Base-by-base conservation (phyloP, 306 rosid species). In the Ochetophila trinervis region DNA sequence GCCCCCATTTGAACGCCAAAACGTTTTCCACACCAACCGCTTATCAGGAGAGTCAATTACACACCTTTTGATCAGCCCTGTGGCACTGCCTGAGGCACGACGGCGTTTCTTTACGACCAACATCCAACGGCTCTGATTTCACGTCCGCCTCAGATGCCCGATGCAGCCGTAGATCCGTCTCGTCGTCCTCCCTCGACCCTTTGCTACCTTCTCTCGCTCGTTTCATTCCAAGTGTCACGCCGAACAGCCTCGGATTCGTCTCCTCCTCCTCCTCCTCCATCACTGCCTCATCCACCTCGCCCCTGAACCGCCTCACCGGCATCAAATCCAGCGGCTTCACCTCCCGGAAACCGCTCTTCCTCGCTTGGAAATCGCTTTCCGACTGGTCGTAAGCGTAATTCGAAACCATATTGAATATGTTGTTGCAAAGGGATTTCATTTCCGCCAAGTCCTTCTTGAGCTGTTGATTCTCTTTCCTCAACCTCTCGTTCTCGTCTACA, bases 401-500 rank as follows among this genome's bases (percentile, higher is more conserved):
- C 17, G 94, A 86, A 79, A 93, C 90, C 67, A 93, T 65, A 52
- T 60, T 19, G 67, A 86, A 86, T 53, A 93, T 88, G 17, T 81
- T 90, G 73, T 79, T 88, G 80, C 96, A 93, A 4, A 93, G 79
- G 18, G 87, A 79, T 77, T 87, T 87, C 78, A 90, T 78, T 63
- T 86, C 96, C 3, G 89, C 71, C 34, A 93, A 67, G 67, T 93
- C 96, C 67, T 84, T 91, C 35, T 72, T 79, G 1, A 93, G 76
- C 68, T 80, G 82, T 56, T 69, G 66, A 70, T 90, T 93, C 76
- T 89, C 96, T 57, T 76, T 86, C 66, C 88, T 83, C 49, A 93
- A 68, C 78, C 89, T 70, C 78, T 87, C 91, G 79, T 93, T 93
- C 84, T 89, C 98, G 72, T 87, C 92, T 1, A 86, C 32, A 45